These are phyloP conservation scores for Fusarium euwallaceae DNA, from an alignment of 2,329 filamentous ascomycete genomes.

Conservation along the genomic window DNA sequence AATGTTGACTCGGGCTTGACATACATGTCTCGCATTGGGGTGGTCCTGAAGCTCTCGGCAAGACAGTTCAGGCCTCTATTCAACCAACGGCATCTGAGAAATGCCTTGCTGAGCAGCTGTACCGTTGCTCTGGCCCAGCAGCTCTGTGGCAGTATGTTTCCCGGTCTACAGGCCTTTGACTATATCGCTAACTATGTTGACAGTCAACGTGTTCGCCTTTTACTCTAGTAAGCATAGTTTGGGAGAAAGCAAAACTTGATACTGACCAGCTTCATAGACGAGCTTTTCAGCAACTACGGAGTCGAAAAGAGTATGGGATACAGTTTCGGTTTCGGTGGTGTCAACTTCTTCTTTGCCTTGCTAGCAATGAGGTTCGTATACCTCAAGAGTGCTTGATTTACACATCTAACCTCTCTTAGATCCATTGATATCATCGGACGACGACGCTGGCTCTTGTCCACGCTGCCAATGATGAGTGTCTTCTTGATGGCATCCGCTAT, in stretches of 20 bases:
- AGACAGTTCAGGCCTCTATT: slow-evolving; percentile 36
- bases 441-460: slow-evolving; percentile 58
- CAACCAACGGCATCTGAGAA: slow-evolving; percentile 19
- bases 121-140: slow-evolving; percentile 47
- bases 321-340: slow-evolving; percentile 52
- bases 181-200: not conserved
- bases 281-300: slow-evolving; percentile 32
- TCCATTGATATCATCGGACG: slow-evolving; percentile 55
- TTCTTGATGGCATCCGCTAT: slow-evolving; percentile 32
- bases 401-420: slow-evolving; percentile 19
- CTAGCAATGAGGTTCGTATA: slow-evolving; percentile 48
- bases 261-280: slow-evolving; percentile 19
- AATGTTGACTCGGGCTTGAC: slow-evolving; percentile 18
- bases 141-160: slow-evolving; percentile 43
- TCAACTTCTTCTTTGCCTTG: slow-evolving; percentile 55
- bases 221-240: slow-evolving; percentile 53
- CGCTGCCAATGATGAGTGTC: slow-evolving; percentile 57
- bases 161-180: slow-evolving; percentile 14
- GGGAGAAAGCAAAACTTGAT: accelerated
- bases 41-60: slow-evolving; percentile 24
- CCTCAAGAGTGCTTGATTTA: accelerated
- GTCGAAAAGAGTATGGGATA: slow-evolving; percentile 37
- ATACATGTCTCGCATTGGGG: slow-evolving; percentile 25
- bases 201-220: slow-evolving; percentile 55
- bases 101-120: slow-evolving; percentile 44